Percentiles rank a stretch among this genome's conserved stretches.
phyloP scores from a whole-genome alignment of 306 rosid genomes.

The Lathyrus sativus region DNA sequence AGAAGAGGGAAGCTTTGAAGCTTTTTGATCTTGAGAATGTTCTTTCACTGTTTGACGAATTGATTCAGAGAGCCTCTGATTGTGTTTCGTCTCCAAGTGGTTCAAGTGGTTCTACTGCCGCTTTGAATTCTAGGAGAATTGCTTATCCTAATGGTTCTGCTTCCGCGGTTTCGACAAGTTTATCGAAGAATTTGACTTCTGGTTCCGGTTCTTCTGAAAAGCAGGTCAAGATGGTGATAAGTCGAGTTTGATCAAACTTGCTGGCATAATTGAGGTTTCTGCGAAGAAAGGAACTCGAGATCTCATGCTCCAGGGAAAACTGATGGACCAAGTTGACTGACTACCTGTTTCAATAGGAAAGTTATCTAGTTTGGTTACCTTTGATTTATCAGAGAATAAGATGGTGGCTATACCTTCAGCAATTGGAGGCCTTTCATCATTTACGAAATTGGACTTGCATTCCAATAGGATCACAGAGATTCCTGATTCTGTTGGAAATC shows the following conservation, averaged over 20 bases:
- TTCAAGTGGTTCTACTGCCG: background rate
- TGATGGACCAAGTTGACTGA: constrained; percentile 84
- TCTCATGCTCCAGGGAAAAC: constrained; percentile 62
- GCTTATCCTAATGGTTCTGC: constrained; percentile 40
- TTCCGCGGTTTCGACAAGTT: constrained; percentile 23
- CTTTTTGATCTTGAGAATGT: constrained; percentile 73
- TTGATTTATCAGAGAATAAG: constrained; percentile 83
- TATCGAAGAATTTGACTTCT: constrained; percentile 32
- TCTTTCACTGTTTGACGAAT: constrained; percentile 66
- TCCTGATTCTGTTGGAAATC: constrained; percentile 69
- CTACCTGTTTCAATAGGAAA: constrained; percentile 86
- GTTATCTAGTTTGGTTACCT: constrained; percentile 67
- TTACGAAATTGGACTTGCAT: constrained; percentile 75
- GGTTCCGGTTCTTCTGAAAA: constrained; percentile 45
- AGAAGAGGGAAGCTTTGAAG: constrained; percentile 67
- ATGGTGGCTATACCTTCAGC: constrained; percentile 64
- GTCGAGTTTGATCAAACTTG: constrained; percentile 73
- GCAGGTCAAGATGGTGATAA: constrained; percentile 76
- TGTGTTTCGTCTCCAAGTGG: constrained; percentile 51
- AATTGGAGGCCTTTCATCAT: constrained; percentile 73
- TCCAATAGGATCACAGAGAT: constrained; percentile 64
- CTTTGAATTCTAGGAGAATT: constrained; percentile 12
- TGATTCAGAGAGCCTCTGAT: constrained; percentile 79
- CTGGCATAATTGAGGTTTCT: constrained; percentile 74
- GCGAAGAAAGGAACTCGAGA: constrained; percentile 72